Base-by-base conservation (phyloP, 306 rosid species). In the Quercus rubra region DNA sequence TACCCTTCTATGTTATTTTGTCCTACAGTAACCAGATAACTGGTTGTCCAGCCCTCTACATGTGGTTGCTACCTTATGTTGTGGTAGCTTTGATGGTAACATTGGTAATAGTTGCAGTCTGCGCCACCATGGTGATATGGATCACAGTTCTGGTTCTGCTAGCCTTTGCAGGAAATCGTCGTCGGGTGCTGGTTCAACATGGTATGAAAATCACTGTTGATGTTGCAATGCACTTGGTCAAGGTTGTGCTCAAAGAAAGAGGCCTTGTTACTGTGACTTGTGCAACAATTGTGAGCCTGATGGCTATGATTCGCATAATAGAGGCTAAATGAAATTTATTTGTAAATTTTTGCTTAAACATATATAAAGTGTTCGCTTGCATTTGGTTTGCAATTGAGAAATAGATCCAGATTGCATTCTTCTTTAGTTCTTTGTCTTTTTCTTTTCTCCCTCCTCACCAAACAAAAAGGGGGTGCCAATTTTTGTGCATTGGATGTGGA, bases 61-160 rank as follows among this genome's bases (percentile, higher is more conserved):
- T 30, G 59, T 15, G 56, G 51, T 10, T 70, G 62, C 33, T 75
- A 19, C 77, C 80, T 13, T 59, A 80, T 30, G 28, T 55, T 28
- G 81, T 82, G 19, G 38, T 79, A 28, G 1, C 59, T 6, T 3
- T 82, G 61, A 18, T 19, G 2, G 13, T 79, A 4, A 69, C 56
- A 23, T 28, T 75, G 63, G 75, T 76, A 55, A 68, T 88, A 6
- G 41, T 79, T 61, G 86, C 83, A 2, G 85, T 85, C 43, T 74
- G 96, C 6, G 92, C 87, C 79, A 81, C 90, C 68, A 79, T 89
- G 88, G 52, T 89, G 58, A 41, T 85, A n/a, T 91, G 92, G 89
- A 79, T 89, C 84, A 92, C 92, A 2, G 83, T 92, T 15, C 61
- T 92, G 79, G 97, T 90, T 83, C 84, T 92, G 55, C 74, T 90